Evolutionary conservation across 1,284 basidiomycete species (phyloP).

Genomic region (Apiotrichum sp.): DNA sequence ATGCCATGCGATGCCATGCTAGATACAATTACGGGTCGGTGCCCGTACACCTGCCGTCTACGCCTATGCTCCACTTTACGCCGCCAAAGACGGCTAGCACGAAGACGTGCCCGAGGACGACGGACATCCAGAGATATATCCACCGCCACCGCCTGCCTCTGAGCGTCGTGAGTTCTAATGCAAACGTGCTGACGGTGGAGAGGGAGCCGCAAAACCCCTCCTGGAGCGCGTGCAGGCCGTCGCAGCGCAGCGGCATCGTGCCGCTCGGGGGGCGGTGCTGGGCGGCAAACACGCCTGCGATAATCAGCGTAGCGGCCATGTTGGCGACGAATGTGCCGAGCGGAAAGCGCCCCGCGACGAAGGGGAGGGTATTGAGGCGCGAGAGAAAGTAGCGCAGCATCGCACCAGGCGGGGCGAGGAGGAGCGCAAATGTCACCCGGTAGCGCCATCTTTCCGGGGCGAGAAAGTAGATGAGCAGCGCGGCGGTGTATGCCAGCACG

Average conservation of each 20-base stretch:
- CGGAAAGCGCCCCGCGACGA: conserved; percentile 58
- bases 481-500: conserved; percentile 46
- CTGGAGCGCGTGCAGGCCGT: conserved; percentile 67
- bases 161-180: conserved; percentile 67
- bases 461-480: conserved; percentile 70
- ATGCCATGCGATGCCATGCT: not conserved
- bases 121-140: conserved; percentile 65
- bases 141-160: conserved; percentile 48
- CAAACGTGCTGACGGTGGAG: conserved; percentile 91
- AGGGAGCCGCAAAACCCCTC: conserved; percentile 95
- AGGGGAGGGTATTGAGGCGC: conserved; percentile 59
- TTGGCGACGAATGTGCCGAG: conserved; percentile 86
- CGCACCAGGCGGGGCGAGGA: conserved; percentile 85
- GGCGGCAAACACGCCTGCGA: conserved; percentile 65
- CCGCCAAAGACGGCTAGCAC: conserved; percentile 71
- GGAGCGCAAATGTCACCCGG: conserved; percentile 75
- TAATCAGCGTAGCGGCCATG: conserved; percentile 66
- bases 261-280: conserved; percentile 53
- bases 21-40: not conserved
- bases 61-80: conserved; percentile 55
- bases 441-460: conserved; percentile 66
- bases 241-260: conserved; percentile 54
- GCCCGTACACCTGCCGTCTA: conserved; percentile 15
- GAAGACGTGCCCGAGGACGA: conserved; percentile 63
- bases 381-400: conserved; percentile 77